Percentiles rank a stretch among this genome's conserved stretches.
Evolutionary conservation across 2,329 filamentous ascomycete genomes (phyloP).

Genomic region (Cucurbitaria berberidis): DNA sequence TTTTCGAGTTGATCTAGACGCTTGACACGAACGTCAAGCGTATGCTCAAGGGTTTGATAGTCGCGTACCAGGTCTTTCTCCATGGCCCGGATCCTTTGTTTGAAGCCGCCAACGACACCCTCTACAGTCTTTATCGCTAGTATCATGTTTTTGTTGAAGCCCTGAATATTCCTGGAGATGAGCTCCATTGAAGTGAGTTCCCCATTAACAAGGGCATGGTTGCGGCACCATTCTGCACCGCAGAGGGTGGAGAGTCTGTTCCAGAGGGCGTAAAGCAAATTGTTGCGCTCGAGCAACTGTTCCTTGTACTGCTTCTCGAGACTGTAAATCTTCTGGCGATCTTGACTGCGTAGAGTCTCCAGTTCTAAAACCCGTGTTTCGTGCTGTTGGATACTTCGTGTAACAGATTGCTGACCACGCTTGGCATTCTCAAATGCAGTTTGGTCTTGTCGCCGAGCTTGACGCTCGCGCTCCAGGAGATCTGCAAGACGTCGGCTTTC

Average conservation of each 20-base stretch:
- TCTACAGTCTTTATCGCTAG: slow-evolving; percentile 88
- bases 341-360: slow-evolving; percentile 76
- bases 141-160: slow-evolving; percentile 88
- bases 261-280: slow-evolving; percentile 87
- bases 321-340: slow-evolving; percentile 75
- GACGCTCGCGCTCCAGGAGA: slow-evolving; percentile 87
- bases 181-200: slow-evolving; percentile 85
- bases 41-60: slow-evolving; percentile 83
- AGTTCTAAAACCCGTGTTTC: slow-evolving; percentile 86
- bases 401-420: slow-evolving; percentile 84
- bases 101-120: slow-evolving; percentile 76
- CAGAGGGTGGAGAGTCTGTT: slow-evolving; percentile 84
- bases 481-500: slow-evolving; percentile 86
- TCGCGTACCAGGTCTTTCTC: slow-evolving; percentile 91
- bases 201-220: slow-evolving; percentile 86
- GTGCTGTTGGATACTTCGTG: slow-evolving; percentile 83
- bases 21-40: slow-evolving; percentile 78
- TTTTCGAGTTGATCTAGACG: slow-evolving; percentile 87
- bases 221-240: slow-evolving; percentile 89
- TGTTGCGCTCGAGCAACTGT: slow-evolving; percentile 87
- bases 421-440: slow-evolving; percentile 87
- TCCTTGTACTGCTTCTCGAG: slow-evolving; percentile 85
- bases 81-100: slow-evolving; percentile 78
- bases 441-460: slow-evolving; percentile 83
- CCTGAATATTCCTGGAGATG: slow-evolving; percentile 81